A percentile compares a stretch with the other conserved stretches of the same genome.
Evolutionary conservation across 345 rosid species (phyloP).

Genomic region (Eucalyptus albens): DNA sequence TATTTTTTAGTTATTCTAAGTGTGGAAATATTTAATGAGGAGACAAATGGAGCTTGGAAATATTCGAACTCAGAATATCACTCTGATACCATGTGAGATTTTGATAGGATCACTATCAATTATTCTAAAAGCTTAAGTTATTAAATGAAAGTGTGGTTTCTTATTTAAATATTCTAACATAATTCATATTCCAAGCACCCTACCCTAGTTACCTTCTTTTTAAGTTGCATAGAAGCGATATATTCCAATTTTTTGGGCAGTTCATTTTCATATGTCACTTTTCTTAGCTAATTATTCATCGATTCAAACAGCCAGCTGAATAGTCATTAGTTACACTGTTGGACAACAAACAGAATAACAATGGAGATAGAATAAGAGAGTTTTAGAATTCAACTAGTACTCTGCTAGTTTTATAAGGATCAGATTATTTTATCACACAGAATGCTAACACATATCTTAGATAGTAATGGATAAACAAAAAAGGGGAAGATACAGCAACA

Average conservation of each 20-base stretch:
- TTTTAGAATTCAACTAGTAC: neutral
- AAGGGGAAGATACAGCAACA: neutral
- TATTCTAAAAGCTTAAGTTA: no score
- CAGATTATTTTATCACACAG: neutral
- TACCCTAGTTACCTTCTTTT: neutral
- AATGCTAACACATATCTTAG: neutral
- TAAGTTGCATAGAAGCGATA: neutral
- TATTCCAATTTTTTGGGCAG: neutral
- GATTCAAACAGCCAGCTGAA: neutral
- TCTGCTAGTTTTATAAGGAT: neutral
- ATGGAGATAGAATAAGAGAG: neutral
- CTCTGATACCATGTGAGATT: no score
- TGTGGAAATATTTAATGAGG: no score
- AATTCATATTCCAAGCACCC: neutral
- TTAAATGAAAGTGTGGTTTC: no score
- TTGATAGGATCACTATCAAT: no score
- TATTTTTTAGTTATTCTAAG: no score
- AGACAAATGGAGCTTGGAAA: no score
- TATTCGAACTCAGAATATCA: no score
- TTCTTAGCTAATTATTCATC: neutral
- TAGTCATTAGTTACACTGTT: neutral
- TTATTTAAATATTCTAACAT: no score
- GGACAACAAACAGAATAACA: neutral
- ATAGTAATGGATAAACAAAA: neutral
- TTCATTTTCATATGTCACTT: neutral